These are phyloP conservation scores for Extremus antarcticus DNA, from an alignment of 495 filamentous ascomycete species.

Conservation along the genomic window DNA sequence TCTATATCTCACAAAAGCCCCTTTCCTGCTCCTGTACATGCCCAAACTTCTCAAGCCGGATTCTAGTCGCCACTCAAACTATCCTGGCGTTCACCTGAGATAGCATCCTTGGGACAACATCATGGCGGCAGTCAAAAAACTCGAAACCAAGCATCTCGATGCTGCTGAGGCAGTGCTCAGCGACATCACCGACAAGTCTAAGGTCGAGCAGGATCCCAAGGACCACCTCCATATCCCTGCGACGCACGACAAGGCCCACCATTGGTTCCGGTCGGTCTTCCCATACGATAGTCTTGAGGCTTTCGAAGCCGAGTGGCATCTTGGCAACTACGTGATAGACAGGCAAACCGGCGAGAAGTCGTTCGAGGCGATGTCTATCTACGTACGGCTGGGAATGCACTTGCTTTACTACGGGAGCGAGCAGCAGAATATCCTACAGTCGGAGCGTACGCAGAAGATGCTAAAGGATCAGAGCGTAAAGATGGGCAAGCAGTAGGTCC, in stretches of 20 bases:
- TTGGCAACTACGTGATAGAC: slow-evolving; percentile 38
- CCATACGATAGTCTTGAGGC: slow-evolving; percentile 24
- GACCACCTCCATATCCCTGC: slow-evolving; percentile 29
- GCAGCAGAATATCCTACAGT: slow-evolving; percentile 33
- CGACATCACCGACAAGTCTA: slow-evolving; percentile 20
- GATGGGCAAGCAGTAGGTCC: slow-evolving; percentile 36
- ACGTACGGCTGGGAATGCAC: slow-evolving; percentile 39
- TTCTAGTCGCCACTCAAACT: no score
- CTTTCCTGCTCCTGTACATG: no score
- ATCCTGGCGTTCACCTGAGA: no score
- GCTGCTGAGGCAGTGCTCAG: slow-evolving; percentile 8
- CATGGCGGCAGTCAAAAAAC: not conserved
- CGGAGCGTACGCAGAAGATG: slow-evolving; percentile 27
- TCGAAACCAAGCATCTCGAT: slow-evolving; percentile 10
- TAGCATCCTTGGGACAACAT: not conserved
- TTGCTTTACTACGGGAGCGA: slow-evolving; percentile 34
- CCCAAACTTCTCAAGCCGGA: no score
- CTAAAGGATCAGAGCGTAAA: slow-evolving; percentile 31
- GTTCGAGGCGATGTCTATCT: slow-evolving; percentile 36
- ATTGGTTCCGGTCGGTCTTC: slow-evolving; percentile 28
- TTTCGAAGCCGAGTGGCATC: slow-evolving; percentile 30
- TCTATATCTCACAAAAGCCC: no score
- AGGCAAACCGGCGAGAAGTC: slow-evolving; percentile 30
- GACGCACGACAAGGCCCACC: slow-evolving; percentile 25
- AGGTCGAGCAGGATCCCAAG: slow-evolving; percentile 25